phyloP scores from a whole-genome alignment of 768 basidiomycete genomes.

The Lactarius hatsudake region DNA sequence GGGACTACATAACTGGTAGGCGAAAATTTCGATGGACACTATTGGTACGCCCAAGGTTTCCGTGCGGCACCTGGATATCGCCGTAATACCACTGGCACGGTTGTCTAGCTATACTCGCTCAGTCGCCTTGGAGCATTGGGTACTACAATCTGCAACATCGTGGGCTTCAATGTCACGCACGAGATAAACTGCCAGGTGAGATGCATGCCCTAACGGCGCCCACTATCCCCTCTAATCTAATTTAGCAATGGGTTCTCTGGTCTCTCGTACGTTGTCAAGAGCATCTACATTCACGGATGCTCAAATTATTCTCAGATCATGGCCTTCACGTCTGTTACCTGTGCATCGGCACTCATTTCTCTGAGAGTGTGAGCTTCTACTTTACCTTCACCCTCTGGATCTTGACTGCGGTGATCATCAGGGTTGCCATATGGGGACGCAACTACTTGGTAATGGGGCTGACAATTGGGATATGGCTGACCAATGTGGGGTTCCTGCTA shows the following conservation, averaged over 20 bases:
- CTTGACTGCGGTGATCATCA: not conserved
- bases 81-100: not conserved
- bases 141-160: not conserved
- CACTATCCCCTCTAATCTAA: not conserved
- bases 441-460: not conserved
- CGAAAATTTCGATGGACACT: constrained; percentile 14
- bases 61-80: no score
- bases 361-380: constrained; percentile 13
- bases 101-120: constrained; percentile 9
- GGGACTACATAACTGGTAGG: constrained; percentile 3
- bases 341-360: constrained; percentile 12
- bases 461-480: not conserved
- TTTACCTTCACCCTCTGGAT: not conserved
- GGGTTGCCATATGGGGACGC: constrained; percentile 9
- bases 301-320: not conserved
- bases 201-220: not conserved
- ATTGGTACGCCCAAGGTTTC: not conserved
- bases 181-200: constrained; percentile 18
- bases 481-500: constrained; percentile 13
- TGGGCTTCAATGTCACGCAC: constrained; percentile 1
- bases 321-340: constrained; percentile 2
- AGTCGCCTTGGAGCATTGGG: constrained; percentile 8
- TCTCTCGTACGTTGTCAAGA: constrained; percentile 8
- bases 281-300: not conserved
- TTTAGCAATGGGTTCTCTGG: not conserved